Conservation (phyloP, 2,329 filamentous ascomycete genomes). For the Phaeoacremonium minimum region DNA sequence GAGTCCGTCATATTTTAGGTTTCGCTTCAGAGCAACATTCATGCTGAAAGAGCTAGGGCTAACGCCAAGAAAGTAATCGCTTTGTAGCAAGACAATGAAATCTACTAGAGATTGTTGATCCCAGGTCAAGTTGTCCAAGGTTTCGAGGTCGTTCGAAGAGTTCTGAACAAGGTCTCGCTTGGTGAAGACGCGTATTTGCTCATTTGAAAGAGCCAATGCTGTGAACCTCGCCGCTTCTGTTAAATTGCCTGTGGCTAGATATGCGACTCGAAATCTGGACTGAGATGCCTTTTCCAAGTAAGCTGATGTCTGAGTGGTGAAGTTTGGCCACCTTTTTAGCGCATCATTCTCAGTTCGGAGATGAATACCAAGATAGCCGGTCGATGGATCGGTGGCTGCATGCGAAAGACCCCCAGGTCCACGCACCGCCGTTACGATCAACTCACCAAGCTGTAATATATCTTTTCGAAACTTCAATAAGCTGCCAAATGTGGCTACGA, state of each 20-base stretch:
- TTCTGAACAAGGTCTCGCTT: slow-evolving; percentile 29
- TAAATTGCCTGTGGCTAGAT: slow-evolving; percentile 39
- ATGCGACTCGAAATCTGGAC: slow-evolving; percentile 30
- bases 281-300: slow-evolving; percentile 29
- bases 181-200: slow-evolving; percentile 28
- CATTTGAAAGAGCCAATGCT: slow-evolving; percentile 21
- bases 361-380: slow-evolving; percentile 35
- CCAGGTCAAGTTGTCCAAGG: slow-evolving; percentile 32
- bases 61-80: slow-evolving; percentile 36
- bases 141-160: slow-evolving; percentile 19
- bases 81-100: slow-evolving; percentile 31
- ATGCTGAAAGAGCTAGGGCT: slow-evolving; percentile 45
- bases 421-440: slow-evolving; percentile 27
- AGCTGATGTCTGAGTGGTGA: slow-evolving; percentile 31
- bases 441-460: slow-evolving; percentile 33
- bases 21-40: slow-evolving; percentile 39
- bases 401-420: slow-evolving; percentile 7
- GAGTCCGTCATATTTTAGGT: slow-evolving; percentile 31
- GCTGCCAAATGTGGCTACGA: slow-evolving; percentile 36
- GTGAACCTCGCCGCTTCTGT: slow-evolving; percentile 34
- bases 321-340: slow-evolving; percentile 39
- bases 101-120: slow-evolving; percentile 40
- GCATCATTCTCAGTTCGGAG: slow-evolving; percentile 43
- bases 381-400: too few relatives aligned
- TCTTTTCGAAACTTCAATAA: slow-evolving; percentile 36